These are phyloP conservation scores for Metschnikowia aberdeeniae DNA, from an alignment of 805 yeast genomes.

Conservation along the genomic window DNA sequence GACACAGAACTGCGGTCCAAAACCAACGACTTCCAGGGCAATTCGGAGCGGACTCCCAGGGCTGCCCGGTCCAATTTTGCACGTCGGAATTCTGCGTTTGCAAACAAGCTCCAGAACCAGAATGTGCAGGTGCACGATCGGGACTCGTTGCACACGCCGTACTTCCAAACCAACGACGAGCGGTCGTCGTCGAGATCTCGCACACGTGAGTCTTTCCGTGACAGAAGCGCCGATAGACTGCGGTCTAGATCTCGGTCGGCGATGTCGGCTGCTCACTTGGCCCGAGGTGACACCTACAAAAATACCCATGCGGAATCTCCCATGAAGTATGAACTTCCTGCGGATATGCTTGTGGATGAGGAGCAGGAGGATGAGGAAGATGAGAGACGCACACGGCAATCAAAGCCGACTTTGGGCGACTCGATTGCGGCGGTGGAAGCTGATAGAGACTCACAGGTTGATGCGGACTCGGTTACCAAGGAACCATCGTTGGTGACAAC, in stretches of 20 bases:
- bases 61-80: slow-evolving; percentile 7
- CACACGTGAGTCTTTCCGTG: slow-evolving; percentile 17
- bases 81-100: slow-evolving; percentile 11
- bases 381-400: slow-evolving; percentile 39
- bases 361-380: slow-evolving; percentile 26
- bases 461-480: slow-evolving; percentile 16
- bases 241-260: slow-evolving; percentile 23
- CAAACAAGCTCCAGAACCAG: slow-evolving; percentile 5
- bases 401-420: slow-evolving; percentile 43
- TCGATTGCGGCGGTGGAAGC: slow-evolving; percentile 41
- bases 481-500: slow-evolving; percentile 42
- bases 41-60: slow-evolving; percentile 6
- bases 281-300: slow-evolving; percentile 75
- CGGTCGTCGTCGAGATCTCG: slow-evolving; percentile 28
- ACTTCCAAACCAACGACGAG: slow-evolving; percentile 14
- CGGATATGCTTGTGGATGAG: slow-evolving; percentile 26
- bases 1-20: slow-evolving; percentile 16
- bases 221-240: slow-evolving; percentile 16
- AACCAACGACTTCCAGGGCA: slow-evolving; percentile 9
- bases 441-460: background rate
- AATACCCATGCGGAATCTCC: slow-evolving; percentile 48
- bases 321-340: slow-evolving; percentile 40
- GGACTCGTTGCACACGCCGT: slow-evolving; percentile 20
- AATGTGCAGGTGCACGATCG: slow-evolving; percentile 12
- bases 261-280: slow-evolving; percentile 52